Percentiles rank a stretch among this genome's conserved stretches.
Evolutionary conservation across 1,284 basidiomycete genomes (phyloP).

Genomic region (Tilletia setariae): DNA sequence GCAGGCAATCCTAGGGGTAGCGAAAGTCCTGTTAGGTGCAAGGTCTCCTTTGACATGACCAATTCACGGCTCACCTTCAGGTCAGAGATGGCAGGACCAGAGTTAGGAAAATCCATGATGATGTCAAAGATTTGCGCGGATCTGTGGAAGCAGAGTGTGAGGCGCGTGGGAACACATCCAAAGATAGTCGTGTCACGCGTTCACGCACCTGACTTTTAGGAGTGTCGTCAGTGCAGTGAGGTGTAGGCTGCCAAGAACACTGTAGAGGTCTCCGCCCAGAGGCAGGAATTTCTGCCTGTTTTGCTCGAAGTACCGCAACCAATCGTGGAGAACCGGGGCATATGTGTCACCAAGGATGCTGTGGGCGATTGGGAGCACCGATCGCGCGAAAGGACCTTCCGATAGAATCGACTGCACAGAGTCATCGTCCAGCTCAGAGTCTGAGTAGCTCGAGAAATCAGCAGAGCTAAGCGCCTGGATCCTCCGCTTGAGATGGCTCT

Average conservation of each 20-base stretch:
- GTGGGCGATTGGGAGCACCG: neutral
- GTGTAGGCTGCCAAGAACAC: neutral
- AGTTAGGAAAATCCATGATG: conserved; percentile 88
- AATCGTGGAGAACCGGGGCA: conserved; percentile 1
- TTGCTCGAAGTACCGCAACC: neutral
- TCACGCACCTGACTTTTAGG: neutral
- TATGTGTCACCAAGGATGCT: neutral
- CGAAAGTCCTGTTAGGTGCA: neutral
- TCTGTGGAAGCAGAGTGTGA: conserved; percentile 10
- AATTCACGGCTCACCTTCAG: conserved; percentile 64
- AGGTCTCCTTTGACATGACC: neutral
- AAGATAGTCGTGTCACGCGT: neutral
- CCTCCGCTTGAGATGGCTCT: neutral
- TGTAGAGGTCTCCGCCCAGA: neutral
- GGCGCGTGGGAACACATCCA: neutral
- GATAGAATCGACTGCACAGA: neutral
- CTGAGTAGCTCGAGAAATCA: neutral
- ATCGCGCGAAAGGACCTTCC: neutral
- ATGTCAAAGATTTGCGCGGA: conserved; percentile 79
- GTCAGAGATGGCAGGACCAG: conserved; percentile 79
- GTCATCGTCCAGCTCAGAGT: neutral
- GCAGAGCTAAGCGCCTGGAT: neutral
- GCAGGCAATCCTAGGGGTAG: conserved; percentile 20
- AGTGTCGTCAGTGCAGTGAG: neutral
- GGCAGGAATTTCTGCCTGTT: neutral